These are phyloP conservation scores for Mycosphaerella sp. DNA, from an alignment of 2,329 filamentous ascomycete genomes.

Conservation along the genomic window DNA sequence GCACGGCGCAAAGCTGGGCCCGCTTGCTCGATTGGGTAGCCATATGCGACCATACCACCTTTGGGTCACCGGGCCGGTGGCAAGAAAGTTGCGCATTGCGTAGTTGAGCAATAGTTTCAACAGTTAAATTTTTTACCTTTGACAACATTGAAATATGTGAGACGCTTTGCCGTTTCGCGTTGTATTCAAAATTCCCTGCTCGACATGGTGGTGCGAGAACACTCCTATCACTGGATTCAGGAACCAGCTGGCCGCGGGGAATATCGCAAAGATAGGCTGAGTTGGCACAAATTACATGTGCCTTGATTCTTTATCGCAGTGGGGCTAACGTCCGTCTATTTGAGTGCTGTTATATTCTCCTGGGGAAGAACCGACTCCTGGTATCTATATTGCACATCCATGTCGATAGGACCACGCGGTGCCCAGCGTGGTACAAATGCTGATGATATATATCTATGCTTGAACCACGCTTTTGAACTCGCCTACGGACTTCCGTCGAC, in stretches of 20 bases:
- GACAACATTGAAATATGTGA: too few species aligned
- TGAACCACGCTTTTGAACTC: background rate
- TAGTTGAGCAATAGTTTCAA: background rate
- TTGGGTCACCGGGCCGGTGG: background rate
- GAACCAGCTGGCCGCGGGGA: too few species aligned
- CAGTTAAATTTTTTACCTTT: background rate
- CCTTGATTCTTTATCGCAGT: too few species aligned
- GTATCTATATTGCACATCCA: slow-evolving; percentile 10
- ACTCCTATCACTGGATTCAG: too few species aligned
- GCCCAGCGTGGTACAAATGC: slow-evolving; percentile 6
- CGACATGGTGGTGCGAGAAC: too few species aligned
- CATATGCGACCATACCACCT: background rate
- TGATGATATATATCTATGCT: background rate
- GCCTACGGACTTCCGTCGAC: background rate
- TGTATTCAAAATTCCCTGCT: too few species aligned
- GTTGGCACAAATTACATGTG: too few species aligned
- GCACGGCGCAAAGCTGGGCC: background rate
- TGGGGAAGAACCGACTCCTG: background rate
- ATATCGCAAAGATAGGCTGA: too few species aligned
- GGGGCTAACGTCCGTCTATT: too few species aligned
- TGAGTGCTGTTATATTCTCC: too few species aligned
- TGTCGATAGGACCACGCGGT: slow-evolving; percentile 5
- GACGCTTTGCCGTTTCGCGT: too few species aligned
- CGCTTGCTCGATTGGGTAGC: background rate
- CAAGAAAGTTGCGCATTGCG: background rate